Conservation (phyloP, 768 basidiomycete genomes). For the Boletus pseudopeckii region DNA sequence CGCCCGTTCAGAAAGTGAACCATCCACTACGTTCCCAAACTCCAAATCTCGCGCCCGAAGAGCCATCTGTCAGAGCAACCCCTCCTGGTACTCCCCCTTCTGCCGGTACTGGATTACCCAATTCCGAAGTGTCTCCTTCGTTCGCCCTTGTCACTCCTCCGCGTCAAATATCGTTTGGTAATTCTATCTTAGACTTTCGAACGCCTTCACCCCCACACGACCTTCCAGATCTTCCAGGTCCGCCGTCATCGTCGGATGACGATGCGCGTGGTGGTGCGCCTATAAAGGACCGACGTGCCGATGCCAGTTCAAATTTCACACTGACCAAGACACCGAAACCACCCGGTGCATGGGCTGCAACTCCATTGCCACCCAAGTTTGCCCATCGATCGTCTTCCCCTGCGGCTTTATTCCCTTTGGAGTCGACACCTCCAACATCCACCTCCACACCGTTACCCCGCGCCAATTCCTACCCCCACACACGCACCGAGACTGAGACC, state of each 20-base stretch:
- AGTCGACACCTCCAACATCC: constrained; percentile 25
- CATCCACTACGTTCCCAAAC: constrained; percentile 15
- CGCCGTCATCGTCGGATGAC: constrained; percentile 54
- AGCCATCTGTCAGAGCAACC: constrained; percentile 16
- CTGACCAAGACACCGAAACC: constrained; percentile 44
- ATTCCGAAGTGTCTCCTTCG: constrained; percentile 12
- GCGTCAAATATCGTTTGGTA: constrained; percentile 38
- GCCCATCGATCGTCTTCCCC: constrained; percentile 17
- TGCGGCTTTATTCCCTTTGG: constrained; percentile 15
- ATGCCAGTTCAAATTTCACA: constrained; percentile 27
- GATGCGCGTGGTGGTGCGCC: constrained; percentile 35
- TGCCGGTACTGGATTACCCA: not conserved
- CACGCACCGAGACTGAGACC: constrained; percentile 15
- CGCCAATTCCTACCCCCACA: constrained; percentile 7
- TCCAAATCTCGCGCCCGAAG: not conserved
- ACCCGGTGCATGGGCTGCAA: constrained; percentile 45
- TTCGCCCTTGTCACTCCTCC: constrained; percentile 46
- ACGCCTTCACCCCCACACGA: constrained; percentile 63
- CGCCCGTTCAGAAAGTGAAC: constrained; percentile 14
- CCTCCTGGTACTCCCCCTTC: constrained; percentile 27
- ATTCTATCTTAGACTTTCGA: constrained; percentile 47
- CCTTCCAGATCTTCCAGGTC: constrained; percentile 65
- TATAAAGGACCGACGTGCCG: constrained; percentile 15
- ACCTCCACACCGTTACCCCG: constrained; percentile 27
- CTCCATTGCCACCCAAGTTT: constrained; percentile 31